A percentile compares a stretch with the other conserved stretches of the same genome.
These are phyloP conservation scores for Chrysanthemum lavandulifolium DNA, from an alignment of 129 eudicot genomes.

Conservation along the genomic window DNA sequence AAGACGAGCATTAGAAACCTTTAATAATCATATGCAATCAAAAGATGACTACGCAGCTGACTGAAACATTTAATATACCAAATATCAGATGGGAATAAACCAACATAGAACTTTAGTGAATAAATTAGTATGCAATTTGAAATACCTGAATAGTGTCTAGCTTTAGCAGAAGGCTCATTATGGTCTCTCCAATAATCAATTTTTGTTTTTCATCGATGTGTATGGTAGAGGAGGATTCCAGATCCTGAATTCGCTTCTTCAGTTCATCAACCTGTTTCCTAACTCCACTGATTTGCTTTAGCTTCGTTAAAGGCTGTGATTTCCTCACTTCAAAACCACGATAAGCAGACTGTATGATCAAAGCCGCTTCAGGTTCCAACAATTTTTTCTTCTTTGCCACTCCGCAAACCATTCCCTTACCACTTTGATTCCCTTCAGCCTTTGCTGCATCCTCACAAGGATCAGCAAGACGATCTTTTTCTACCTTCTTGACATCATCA, in stretches of 20 bases:
- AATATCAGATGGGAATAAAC: background rate
- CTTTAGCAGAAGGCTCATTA: constrained; percentile 69
- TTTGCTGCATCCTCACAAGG: constrained; percentile 5
- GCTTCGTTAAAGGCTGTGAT: constrained; percentile 46
- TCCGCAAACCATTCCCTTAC: background rate
- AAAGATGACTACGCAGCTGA: no score
- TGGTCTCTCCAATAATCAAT: constrained; percentile 47
- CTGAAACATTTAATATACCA: background rate
- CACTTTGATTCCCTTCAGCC: constrained; percentile 7
- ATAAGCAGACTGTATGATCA: constrained; percentile 61
- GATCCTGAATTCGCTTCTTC: constrained; percentile 13
- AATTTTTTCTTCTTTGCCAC: constrained; percentile 19
- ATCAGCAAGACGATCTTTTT: constrained; percentile 4
- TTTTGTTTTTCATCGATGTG: constrained; percentile 33
- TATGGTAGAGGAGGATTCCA: constrained; percentile 1
- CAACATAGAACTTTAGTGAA: background rate
- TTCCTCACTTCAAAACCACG: constrained; percentile 70
- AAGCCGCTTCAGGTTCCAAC: constrained; percentile 63
- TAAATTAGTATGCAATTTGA: background rate
- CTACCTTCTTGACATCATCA: constrained; percentile 15
- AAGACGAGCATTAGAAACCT: background rate
- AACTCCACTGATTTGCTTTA: constrained; percentile 3
- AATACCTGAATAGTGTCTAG: constrained; percentile 78
- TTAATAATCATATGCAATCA: background rate
- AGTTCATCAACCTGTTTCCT: constrained; percentile 8